A percentile compares a stretch with the other conserved stretches of the same genome.
Conservation (phyloP, 257 asterid species). For the Schizonepeta tenuifolia region DNA sequence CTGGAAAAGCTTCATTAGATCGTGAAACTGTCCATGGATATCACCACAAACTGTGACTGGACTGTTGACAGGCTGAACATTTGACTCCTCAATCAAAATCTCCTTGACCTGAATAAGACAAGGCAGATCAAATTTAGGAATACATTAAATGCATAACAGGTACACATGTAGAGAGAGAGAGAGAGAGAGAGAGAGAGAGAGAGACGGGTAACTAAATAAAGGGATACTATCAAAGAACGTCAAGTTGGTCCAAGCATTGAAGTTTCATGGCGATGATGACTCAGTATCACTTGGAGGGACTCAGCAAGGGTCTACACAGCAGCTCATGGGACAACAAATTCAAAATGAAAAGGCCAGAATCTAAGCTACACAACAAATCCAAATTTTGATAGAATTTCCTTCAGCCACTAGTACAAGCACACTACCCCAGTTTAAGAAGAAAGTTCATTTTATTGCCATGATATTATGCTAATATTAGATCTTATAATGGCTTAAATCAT, state of each 20-base stretch:
- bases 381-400: neutral
- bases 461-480: neutral
- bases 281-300: neutral
- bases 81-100: constrained; percentile 97
- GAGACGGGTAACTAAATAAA: neutral
- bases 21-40: constrained; percentile 98
- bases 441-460: neutral
- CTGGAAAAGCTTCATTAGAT: constrained; percentile 96
- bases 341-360: constrained; percentile 2
- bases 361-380: neutral
- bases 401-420: constrained; percentile 14
- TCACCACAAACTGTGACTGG: constrained; percentile 99
- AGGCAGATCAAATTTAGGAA: constrained; percentile 11
- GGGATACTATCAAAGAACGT: constrained; percentile 4
- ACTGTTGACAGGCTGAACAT: constrained; percentile 98
- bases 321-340: constrained; percentile 5
- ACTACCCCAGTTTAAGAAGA: constrained; percentile 6
- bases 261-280: constrained; percentile 1
- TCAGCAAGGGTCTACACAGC: neutral
- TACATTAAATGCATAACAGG: neutral
- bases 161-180: neutral
- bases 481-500: neutral
- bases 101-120: constrained; percentile 80
- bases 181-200: neutral
- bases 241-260: neutral